A percentile compares a stretch with the other conserved stretches of the same genome.
Conservation (phyloP, 2,329 filamentous ascomycete species). For the Huntiella decipiens region DNA sequence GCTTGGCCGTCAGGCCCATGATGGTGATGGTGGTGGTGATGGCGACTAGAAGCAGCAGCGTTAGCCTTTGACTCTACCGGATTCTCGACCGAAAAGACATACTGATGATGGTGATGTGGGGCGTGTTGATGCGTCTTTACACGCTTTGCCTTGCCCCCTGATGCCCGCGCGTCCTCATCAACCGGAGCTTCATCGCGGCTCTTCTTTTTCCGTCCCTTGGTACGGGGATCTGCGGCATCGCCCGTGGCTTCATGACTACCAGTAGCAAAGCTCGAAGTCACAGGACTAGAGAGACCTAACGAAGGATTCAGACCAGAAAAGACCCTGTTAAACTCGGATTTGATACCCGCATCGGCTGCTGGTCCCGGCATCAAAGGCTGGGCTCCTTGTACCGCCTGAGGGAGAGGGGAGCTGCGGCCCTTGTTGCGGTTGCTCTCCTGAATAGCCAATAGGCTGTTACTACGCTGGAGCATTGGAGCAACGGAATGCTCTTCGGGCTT, state of each 20-base stretch:
- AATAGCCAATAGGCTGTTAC: conserved; percentile 50
- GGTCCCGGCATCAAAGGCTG: conserved; percentile 65
- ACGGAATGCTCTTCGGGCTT: conserved; percentile 34
- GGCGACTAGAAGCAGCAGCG: conserved; percentile 12
- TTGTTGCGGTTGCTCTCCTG: conserved; percentile 58
- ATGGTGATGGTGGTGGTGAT: conserved; percentile 35
- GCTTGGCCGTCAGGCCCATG: conserved; percentile 32
- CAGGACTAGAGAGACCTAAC: conserved; percentile 33
- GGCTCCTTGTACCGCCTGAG: conserved; percentile 83
- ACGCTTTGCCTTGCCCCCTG: conserved; percentile 45
- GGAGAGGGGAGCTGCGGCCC: conserved; percentile 70
- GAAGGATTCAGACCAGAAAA: conserved; percentile 72
- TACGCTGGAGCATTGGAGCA: conserved; percentile 17
- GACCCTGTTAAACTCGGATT: conserved; percentile 87
- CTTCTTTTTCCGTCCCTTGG: conserved; percentile 38
- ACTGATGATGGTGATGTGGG: conserved; percentile 47
- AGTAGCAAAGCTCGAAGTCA: conserved; percentile 20
- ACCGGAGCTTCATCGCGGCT: conserved; percentile 56
- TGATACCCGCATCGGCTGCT: conserved; percentile 69
- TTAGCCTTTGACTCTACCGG: not conserved
- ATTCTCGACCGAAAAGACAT: conserved; percentile 19
- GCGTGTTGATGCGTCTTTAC: conserved; percentile 37
- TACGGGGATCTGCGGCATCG: conserved; percentile 33
- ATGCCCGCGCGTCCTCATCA: conserved; percentile 46
- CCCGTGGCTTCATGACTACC: conserved; percentile 24